Evolutionary conservation across 1,284 basidiomycete species (phyloP).

Genomic region (Ganoderma lucidum): DNA sequence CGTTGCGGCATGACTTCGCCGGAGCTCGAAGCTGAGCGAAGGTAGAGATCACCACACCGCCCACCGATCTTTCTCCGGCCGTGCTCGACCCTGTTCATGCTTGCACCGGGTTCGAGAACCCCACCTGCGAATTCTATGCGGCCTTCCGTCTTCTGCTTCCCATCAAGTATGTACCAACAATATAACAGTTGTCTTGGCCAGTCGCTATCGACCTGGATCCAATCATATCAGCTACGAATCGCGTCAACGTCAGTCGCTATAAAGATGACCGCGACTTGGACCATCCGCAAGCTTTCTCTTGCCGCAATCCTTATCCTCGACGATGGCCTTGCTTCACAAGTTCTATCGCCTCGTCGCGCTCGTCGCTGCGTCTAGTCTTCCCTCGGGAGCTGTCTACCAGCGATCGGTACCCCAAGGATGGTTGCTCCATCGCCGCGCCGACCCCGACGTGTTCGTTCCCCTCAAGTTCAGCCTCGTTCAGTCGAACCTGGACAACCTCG

Average conservation of each 20-base stretch:
- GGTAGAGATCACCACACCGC: not conserved
- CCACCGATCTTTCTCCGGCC: not conserved
- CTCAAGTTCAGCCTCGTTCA: too few relatives aligned
- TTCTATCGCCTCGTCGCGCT: too few relatives aligned
- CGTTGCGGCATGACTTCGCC: not conserved
- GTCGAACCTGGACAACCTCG: too few relatives aligned
- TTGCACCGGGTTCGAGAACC: conserved; percentile 5
- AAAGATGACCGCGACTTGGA: not conserved
- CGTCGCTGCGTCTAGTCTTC: too few relatives aligned
- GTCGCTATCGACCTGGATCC: not conserved
- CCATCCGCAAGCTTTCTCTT: not conserved
- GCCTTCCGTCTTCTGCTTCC: not conserved
- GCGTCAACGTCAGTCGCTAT: conserved; percentile 5
- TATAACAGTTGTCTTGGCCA: not conserved
- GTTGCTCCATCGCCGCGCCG: too few relatives aligned
- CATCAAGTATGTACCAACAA: not conserved
- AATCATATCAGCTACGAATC: not conserved
- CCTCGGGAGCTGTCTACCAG: too few relatives aligned
- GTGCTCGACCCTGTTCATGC: not conserved
- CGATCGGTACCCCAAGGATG: too few relatives aligned
- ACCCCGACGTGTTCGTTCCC: too few relatives aligned
- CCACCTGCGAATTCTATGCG: not conserved
- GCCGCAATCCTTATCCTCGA: not conserved
- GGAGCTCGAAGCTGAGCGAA: not conserved
- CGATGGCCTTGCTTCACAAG: too few relatives aligned